Evolutionary conservation across 2,329 filamentous ascomycete species (phyloP), one percentile per base, ranked within the genome.

Genomic region (Penicillium sp.): DNA sequence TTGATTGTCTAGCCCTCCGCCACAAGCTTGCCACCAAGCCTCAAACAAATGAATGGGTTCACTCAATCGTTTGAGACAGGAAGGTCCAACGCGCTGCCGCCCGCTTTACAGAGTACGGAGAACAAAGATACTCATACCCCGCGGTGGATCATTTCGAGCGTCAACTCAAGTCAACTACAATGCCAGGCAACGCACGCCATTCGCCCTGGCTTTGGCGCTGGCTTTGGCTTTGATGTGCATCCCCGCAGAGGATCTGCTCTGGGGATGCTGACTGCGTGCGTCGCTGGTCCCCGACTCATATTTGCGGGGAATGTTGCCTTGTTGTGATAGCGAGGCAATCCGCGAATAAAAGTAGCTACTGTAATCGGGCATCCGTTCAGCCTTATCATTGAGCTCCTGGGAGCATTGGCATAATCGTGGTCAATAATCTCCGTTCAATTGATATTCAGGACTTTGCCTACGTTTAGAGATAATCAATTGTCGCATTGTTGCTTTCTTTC

Each of bases 231-330:
- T 33, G 49, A 41, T 32, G 27, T 37, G 42, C 42, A 24, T 29
- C 39, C 37, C 48, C 20, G 36, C 47, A 27, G 47, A 46, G 27
- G 41, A 46, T 47, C 23, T 27, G 32, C 43, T 55, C 52, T 41
- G 49, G 52, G 34, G 39, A 54, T 24, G 46, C 48, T 44, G 34
- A 44, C 41, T 56, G 47, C 43, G 42, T 53, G 51, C 46, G 46
- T 43, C 30, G 39, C 39, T 27, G 39, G 6, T n/a, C 52, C 49
- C 46, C 41, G 43, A 40, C 9, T 42, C 33, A 55, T 55, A 39
- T 43, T 20, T 45, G 51, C 36, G 51, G 49, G 54, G 47, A 43
- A 26, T 26, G 34, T 32, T 10, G 21, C n/a, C 17, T 10, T 20
- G 20, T 33, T 24, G 29, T 32, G 44, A 55, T 55, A 42, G 23